Percentiles rank a stretch among this genome's conserved stretches.
phyloP scores from a whole-genome alignment of 352 stramenopile genomes.

The Phytophthora macrochlamydospora region DNA sequence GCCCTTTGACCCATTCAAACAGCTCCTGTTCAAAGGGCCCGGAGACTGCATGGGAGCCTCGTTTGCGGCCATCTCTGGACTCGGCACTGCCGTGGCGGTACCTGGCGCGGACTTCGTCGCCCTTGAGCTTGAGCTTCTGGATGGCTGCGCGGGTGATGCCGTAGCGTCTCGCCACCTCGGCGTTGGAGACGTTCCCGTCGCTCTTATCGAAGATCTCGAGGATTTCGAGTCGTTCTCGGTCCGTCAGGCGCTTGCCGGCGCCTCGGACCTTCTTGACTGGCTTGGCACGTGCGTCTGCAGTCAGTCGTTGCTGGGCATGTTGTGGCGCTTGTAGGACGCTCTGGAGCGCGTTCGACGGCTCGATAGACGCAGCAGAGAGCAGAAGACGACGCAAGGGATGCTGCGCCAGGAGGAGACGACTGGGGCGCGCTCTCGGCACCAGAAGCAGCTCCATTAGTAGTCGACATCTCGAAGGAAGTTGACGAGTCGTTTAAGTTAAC shows the following conservation, averaged over 20 bases:
- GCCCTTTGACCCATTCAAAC: slow-evolving; percentile 49
- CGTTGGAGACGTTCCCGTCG: slow-evolving; percentile 41
- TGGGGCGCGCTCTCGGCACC: too few relatives aligned
- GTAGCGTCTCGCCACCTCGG: slow-evolving; percentile 50
- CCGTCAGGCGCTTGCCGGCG: slow-evolving; percentile 46
- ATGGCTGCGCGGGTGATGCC: slow-evolving; percentile 51
- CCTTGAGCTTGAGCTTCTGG: slow-evolving; percentile 52
- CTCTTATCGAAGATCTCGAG: slow-evolving; percentile 48
- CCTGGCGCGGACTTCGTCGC: slow-evolving; percentile 36
- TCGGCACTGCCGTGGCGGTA: slow-evolving; percentile 49
- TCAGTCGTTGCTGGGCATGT: slow-evolving; percentile 2
- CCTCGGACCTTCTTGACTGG: slow-evolving; percentile 35
- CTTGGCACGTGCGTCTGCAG: slow-evolving; percentile 1
- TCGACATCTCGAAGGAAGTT: too few relatives aligned
- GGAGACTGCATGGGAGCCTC: slow-evolving; percentile 39
- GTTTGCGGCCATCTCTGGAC: slow-evolving; percentile 42
- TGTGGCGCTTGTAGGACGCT: slow-evolving; percentile 10
- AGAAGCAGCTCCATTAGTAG: too few relatives aligned
- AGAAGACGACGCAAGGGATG: background rate
- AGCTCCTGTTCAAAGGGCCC: slow-evolving; percentile 49
- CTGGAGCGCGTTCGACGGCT: background rate
- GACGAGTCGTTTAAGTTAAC: too few relatives aligned
- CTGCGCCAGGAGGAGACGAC: background rate
- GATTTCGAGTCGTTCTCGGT: slow-evolving; percentile 56
- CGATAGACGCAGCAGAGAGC: slow-evolving; percentile 2